Base-by-base conservation (phyloP, 306 rosid genomes). In the Lathyrus tuberosus region DNA sequence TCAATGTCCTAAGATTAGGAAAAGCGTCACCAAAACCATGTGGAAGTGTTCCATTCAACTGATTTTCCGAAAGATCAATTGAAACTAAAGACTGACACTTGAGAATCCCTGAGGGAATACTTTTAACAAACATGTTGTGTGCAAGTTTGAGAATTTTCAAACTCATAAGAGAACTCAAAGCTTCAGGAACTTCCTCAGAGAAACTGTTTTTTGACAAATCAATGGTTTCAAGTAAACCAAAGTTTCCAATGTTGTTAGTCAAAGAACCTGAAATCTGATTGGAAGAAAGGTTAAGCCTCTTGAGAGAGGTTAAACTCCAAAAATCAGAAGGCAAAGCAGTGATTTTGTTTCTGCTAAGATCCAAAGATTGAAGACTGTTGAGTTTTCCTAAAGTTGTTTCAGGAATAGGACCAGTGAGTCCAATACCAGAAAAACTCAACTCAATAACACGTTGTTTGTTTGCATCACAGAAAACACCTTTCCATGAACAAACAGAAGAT, bases 301-400 rank as follows among this genome's bases (percentile, higher is more conserved):
- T 86, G 80, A 95, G 88, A 35, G 87, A 86, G 79, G 84, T 73
- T 20, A 95, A 76, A 42, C 99, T 86, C 99, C 99, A 91, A 67
- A 95, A 89, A 85, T 95, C 99, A 37, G 95, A 82, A 49, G 99
- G 91, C 70, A 95, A 79, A 13, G 26, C 69, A 18, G 87, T 87
- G 82, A 95, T 87, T 61, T 77, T 85, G 86, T 95, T 95, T 83
- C 62, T 35, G 89, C 99, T 91, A 44, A 95, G 97, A 83, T 91
- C 91, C 81, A 95, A 78, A 79, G 58, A 26, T 58, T 87, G 93
- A 70, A 95, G 91, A 75, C 53, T 87, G 67, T 72, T 76, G 46
- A 95, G 96, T 76, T 95, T 95, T 28, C 92, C 97, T 41, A 95
- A 75, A 46, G 99, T 89, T 51, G 80, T 83, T 6, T 95, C 97